Evolutionary conservation across 345 rosid species (phyloP).

Genomic region (Schrenkiella parvula): DNA sequence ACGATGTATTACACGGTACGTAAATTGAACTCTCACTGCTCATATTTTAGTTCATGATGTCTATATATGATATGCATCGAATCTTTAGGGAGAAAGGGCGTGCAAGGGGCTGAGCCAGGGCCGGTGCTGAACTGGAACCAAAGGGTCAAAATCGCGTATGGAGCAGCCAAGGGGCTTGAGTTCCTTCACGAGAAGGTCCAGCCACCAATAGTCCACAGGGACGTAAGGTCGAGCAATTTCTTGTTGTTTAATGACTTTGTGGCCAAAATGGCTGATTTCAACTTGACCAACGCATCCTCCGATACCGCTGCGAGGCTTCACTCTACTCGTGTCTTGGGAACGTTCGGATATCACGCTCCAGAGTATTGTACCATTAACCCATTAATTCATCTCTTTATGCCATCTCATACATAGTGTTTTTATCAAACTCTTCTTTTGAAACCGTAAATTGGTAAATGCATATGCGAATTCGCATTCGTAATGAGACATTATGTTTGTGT

Average conservation of each 20-base stretch:
- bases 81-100: conserved; percentile 84
- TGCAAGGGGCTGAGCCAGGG: conserved; percentile 95
- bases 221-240: conserved; percentile 94
- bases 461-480: neutral
- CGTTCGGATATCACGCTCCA: conserved; percentile 99
- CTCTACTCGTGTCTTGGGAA: conserved; percentile 94
- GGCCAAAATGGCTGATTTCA: conserved; percentile 91
- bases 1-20: conserved; percentile 85
- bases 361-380: conserved; percentile 44
- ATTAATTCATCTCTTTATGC: neutral
- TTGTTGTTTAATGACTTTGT: conserved; percentile 72
- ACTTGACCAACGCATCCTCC: conserved; percentile 77
- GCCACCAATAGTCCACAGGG: conserved; percentile 90
- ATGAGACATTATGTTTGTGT: neutral
- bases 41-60: neutral
- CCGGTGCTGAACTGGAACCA: conserved; percentile 86
- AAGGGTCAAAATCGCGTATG: conserved; percentile 83
- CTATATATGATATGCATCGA: neutral
- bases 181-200: conserved; percentile 91
- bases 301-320: conserved; percentile 92
- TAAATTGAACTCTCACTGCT: neutral
- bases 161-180: conserved; percentile 93
- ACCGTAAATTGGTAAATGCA: neutral
- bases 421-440: neutral
- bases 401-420: neutral